Percentiles rank a stretch among this genome's conserved stretches.
phyloP scores from a whole-genome alignment of 2,329 filamentous ascomycete genomes.

The Cucurbitaria berberidis region DNA sequence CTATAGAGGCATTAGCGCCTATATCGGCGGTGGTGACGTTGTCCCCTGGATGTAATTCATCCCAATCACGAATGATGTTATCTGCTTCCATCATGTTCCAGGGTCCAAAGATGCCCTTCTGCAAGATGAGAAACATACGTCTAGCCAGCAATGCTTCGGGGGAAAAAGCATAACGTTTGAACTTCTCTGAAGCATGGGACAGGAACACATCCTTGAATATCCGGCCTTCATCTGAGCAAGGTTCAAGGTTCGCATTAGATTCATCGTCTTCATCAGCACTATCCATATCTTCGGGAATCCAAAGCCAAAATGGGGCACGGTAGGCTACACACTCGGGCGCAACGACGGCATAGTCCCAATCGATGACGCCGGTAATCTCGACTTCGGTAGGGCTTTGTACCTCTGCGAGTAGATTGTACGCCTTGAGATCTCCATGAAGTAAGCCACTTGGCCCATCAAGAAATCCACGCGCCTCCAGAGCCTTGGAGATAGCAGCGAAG shows the following conservation, averaged over 20 bases:
- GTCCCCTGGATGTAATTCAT: conserved; percentile 12
- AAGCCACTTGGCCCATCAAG: conserved; percentile 15
- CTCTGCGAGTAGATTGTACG: conserved; percentile 39
- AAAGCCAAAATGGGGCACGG: conserved; percentile 41
- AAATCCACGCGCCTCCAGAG: conserved; percentile 18
- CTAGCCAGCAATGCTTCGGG: conserved; percentile 27
- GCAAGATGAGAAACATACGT: conserved; percentile 13
- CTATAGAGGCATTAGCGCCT: background rate
- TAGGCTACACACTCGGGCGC: conserved; percentile 42
- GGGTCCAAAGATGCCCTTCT: background rate
- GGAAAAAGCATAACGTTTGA: conserved; percentile 28
- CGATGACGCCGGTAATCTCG: conserved; percentile 34
- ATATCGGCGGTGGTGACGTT: background rate
- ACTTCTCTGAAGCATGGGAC: conserved; percentile 30
- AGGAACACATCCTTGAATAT: conserved; percentile 39
- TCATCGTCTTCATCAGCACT: conserved; percentile 19
- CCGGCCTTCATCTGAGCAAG: conserved; percentile 3
- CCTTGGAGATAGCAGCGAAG: conserved; percentile 6
- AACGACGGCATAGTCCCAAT: conserved; percentile 45
- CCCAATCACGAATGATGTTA: conserved; percentile 10
- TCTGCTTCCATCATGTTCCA: conserved; percentile 1
- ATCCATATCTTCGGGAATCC: conserved; percentile 22
- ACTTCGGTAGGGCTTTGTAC: conserved; percentile 4
- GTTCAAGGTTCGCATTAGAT: conserved; percentile 20
- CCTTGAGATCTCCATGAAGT: conserved; percentile 35